These are phyloP conservation scores for Fusarium neocosmosporiellum DNA, from an alignment of 2,329 filamentous ascomycete genomes.

Conservation along the genomic window DNA sequence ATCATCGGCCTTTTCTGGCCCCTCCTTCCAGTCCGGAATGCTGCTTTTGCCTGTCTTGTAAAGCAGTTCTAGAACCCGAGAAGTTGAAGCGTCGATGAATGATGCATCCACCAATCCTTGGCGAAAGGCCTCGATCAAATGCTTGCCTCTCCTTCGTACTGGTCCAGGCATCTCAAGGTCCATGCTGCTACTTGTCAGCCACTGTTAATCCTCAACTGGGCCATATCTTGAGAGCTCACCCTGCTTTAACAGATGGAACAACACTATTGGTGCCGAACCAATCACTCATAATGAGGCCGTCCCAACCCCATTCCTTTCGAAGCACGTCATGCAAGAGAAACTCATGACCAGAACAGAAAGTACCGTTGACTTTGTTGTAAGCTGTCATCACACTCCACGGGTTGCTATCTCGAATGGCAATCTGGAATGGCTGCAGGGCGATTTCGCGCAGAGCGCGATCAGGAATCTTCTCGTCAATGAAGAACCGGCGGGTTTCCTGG, in stretches of 20 bases:
- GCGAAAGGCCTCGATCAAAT: constrained; percentile 18
- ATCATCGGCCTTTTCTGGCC: constrained; percentile 16
- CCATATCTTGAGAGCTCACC: not conserved
- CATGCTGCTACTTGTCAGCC: not conserved
- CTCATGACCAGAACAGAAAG: constrained; percentile 53
- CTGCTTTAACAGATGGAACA: constrained; percentile 45
- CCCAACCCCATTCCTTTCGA: constrained; percentile 56
- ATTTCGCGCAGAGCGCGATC: constrained; percentile 43
- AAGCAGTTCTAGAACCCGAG: constrained; percentile 14
- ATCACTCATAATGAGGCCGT: constrained; percentile 59
- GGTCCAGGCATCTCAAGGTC: constrained; percentile 34
- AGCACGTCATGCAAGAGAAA: constrained; percentile 53
- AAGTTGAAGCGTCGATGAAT: constrained; percentile 16
- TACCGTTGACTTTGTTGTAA: constrained; percentile 58
- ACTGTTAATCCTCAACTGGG: no score
- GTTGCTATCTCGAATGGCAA: constrained; percentile 52
- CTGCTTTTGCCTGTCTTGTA: constrained; percentile 16
- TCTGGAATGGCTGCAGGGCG: constrained; percentile 55
- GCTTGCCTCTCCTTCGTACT: constrained; percentile 17
- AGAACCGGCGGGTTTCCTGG: constrained; percentile 27
- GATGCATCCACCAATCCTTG: constrained; percentile 12
- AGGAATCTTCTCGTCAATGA: constrained; percentile 24
- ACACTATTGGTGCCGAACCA: constrained; percentile 50
- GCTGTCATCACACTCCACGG: constrained; percentile 56
- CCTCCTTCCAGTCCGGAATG: constrained; percentile 25